Evolutionary conservation across 306 rosid species (phyloP), one percentile per base, ranked within the genome.

Genomic region (Vigna angularis): DNA sequence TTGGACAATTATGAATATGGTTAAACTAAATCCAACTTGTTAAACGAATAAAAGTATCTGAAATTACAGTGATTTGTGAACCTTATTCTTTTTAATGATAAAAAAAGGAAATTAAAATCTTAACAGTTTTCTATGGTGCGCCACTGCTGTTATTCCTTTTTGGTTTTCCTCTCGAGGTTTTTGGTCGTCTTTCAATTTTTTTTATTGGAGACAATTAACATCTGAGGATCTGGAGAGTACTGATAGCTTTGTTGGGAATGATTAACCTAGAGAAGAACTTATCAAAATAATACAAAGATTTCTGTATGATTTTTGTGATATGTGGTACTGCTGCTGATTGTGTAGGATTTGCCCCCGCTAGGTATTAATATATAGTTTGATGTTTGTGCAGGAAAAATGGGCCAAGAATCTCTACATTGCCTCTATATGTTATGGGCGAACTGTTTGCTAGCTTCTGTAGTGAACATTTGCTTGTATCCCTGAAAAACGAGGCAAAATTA

Each of bases 321-420:
- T 56, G 61, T 75, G 72, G 15, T 16, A 3, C 36, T 28, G 53
- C 75, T 55, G 32, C 11, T 47, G 38, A 30, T 56, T 63, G 30
- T 58, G 3, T 13, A 50, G 11, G 28, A 17, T 76, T 62, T 79
- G 20, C 66, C 24, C 15, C 42, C 24, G 10, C 57, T 9, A 36
- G 51, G 62, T 26, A 55, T 40, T 81, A 30, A 82, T 65, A 26
- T 15, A 59, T 61, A 9, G 30, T 55, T 58, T 24, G 59, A 70
- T 72, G 40, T 36, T 59, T 82, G 81, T 85, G 83, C 93, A 93
- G 98, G 98, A 93, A 49, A 93, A 93, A 69, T 93, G 98, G 98
- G 77, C 96, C 68, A 93, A 91, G 79, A 93, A 93, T 87, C 97
- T 93, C 80, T 93, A 93, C 66, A 93, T 93, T 79, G 97, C 98